Evolutionary conservation across 1,284 basidiomycete genomes (phyloP), one percentile per base, ranked within the genome.

Genomic region (Leccinum pachyderme): DNA sequence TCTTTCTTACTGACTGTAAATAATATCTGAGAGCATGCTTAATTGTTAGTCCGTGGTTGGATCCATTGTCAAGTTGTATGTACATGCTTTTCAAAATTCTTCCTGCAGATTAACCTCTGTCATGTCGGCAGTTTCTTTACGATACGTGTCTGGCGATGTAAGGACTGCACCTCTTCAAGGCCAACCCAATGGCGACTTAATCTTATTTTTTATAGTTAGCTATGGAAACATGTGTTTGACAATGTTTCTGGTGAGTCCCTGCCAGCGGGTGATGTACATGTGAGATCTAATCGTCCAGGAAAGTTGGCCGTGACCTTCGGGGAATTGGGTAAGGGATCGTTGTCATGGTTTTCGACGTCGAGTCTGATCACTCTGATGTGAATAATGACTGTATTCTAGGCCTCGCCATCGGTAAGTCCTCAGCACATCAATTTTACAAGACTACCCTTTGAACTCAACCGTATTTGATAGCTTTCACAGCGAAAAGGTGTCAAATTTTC

Each of bases 111-210:
- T 31, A 41, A 54, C 29, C 18, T 27, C 32, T 24, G n/a, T 33
- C n/a, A 1, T 22, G 13, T 13, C 24, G 50, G 1, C 45, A 87
- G 86, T 28, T 80, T 80, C 56, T 88, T 87, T 57, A 79, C 76
- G 1, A 69, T 86, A 61, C 79, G 86, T 33, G 84, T 89, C 48
- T 88, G 84, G 83, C 73, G 85, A 71, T 89, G 86, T 89, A 65
- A 68, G 83, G 39, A 5, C 32, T 45, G 6, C 45, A 35, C 48
- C 41, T 18, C 2, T 55, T 13, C 5, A 6, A 18, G 4, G 27
- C 15, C 7, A 47, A 25, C 51, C 29, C 22, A 27, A 39, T 25
- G 9, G 41, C 59, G 28, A 56, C 55, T 50, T 54, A 49, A 15
- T 31, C 18, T 45, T 45, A 6, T 52, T 18, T 52, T 12, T 59